Conservation (phyloP, 805 yeast genomes). For the Wickerhamiella qilinensis region DNA sequence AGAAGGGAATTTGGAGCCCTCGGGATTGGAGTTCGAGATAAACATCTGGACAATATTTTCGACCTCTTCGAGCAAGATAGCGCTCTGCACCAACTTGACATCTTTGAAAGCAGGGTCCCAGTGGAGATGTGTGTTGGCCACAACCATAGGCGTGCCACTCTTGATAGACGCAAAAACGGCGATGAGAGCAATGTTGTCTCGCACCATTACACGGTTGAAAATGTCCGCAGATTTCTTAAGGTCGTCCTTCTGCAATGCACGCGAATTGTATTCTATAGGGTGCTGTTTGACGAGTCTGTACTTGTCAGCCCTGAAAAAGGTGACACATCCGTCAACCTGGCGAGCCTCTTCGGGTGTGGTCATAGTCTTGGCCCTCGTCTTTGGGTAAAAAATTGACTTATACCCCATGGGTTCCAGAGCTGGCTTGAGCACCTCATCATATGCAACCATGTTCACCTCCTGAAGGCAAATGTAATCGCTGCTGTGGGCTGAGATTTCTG, state of each 20-base stretch:
- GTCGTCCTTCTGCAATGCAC: constrained; percentile 36
- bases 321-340: constrained; percentile 97
- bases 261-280: constrained; percentile 58
- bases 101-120: constrained; percentile 97
- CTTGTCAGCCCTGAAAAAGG: constrained; percentile 56
- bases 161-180: constrained; percentile 55
- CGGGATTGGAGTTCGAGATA: constrained; percentile 14
- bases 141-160: constrained; percentile 54
- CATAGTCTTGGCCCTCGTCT: constrained; percentile 89
- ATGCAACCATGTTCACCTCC: constrained; percentile 82
- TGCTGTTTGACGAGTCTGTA: constrained; percentile 59
- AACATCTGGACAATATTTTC: constrained; percentile 44
- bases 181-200: constrained; percentile 80
- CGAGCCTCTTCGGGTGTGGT: constrained; percentile 50
- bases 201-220: constrained; percentile 88
- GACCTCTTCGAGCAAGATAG: constrained; percentile 76
- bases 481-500: constrained; percentile 48
- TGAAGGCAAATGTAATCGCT: constrained; percentile 82
- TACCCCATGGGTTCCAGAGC: constrained; percentile 59
- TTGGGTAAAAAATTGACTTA: constrained; percentile 65
- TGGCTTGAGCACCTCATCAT: constrained; percentile 76
- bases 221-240: constrained; percentile 88
- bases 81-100: constrained; percentile 91
- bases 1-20: constrained; percentile 21
- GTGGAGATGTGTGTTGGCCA: constrained; percentile 87